Evolutionary conservation across 768 basidiomycete genomes (phyloP).

Genomic region (Tulasnella sp.): DNA sequence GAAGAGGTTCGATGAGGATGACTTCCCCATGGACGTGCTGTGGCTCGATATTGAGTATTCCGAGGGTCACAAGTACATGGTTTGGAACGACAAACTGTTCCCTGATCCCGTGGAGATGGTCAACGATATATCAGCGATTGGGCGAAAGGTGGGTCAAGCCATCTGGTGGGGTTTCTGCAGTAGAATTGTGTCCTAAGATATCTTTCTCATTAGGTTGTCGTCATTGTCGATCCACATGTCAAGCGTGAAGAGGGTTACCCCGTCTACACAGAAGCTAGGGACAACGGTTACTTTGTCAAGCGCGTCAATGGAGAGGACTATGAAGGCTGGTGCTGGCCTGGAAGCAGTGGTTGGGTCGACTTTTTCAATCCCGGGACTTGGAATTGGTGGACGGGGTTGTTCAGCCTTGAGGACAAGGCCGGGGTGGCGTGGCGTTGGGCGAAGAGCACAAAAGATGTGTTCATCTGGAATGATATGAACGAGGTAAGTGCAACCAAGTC

Average conservation of each 20-base stretch:
- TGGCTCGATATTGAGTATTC: constrained; percentile 98
- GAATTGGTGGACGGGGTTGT: constrained; percentile 85
- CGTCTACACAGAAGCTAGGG: constrained; percentile 74
- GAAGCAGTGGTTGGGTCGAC: constrained; percentile 93
- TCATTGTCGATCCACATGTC: constrained; percentile 93
- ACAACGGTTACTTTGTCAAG: constrained; percentile 75
- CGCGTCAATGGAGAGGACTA: constrained; percentile 67
- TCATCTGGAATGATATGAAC: constrained; percentile 99
- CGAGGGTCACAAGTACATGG: constrained; percentile 90
- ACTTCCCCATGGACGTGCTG: constrained; percentile 91
- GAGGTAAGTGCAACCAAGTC: constrained; percentile 45
- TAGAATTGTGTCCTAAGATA: not conserved
- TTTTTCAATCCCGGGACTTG: constrained; percentile 87
- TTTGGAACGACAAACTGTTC: constrained; percentile 89
- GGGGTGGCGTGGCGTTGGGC: constrained; percentile 61
- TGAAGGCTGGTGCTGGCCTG: constrained; percentile 99
- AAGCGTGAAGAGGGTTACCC: constrained; percentile 75
- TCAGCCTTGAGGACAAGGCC: constrained; percentile 46
- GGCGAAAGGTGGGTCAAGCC: constrained; percentile 61
- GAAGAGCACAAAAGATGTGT: constrained; percentile 69
- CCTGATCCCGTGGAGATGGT: constrained; percentile 92
- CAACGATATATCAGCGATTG: constrained; percentile 72
- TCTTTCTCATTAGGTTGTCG: constrained; percentile 67
- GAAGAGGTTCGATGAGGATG: constrained; percentile 80
- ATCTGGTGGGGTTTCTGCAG: not conserved